Percentiles rank a stretch among this genome's conserved stretches.
phyloP scores from a whole-genome alignment of 2,329 filamentous ascomycete species.

The Tolypocladium album region DNA sequence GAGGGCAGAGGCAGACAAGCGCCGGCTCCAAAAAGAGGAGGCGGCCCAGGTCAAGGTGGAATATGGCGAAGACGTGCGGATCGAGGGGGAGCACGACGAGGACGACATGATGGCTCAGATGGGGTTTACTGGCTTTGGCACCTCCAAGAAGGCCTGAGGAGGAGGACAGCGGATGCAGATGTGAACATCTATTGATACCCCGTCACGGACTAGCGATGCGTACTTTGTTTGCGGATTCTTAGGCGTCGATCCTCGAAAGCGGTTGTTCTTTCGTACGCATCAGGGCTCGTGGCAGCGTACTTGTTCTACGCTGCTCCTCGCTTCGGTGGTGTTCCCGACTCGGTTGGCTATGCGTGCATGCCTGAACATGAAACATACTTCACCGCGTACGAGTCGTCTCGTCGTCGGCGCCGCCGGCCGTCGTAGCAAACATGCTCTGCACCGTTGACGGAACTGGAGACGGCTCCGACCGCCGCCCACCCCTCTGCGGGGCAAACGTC shows the following conservation, averaged over 20 bases:
- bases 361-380: neutral
- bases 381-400: neutral
- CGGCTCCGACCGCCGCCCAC: neutral
- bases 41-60: slow-evolving; percentile 46
- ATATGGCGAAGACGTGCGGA: slow-evolving; percentile 53
- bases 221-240: neutral
- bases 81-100: slow-evolving; percentile 61
- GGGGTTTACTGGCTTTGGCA: slow-evolving; percentile 55
- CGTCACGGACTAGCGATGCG: neutral
- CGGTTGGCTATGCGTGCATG: neutral
- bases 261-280: too few species aligned
- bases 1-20: slow-evolving; percentile 44
- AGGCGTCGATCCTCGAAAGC: neutral
- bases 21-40: slow-evolving; percentile 37
- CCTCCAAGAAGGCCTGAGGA: slow-evolving; percentile 35
- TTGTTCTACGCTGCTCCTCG: neutral
- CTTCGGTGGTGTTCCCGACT: neutral
- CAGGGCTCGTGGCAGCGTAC: neutral
- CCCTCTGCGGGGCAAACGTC: neutral
- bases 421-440: neutral
- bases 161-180: neutral
- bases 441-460: neutral
- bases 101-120: slow-evolving; percentile 61
- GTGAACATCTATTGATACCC: neutral
- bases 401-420: neutral